phyloP scores from a whole-genome alignment of 768 basidiomycete species.

The Agaricus sinodeliciosus region DNA sequence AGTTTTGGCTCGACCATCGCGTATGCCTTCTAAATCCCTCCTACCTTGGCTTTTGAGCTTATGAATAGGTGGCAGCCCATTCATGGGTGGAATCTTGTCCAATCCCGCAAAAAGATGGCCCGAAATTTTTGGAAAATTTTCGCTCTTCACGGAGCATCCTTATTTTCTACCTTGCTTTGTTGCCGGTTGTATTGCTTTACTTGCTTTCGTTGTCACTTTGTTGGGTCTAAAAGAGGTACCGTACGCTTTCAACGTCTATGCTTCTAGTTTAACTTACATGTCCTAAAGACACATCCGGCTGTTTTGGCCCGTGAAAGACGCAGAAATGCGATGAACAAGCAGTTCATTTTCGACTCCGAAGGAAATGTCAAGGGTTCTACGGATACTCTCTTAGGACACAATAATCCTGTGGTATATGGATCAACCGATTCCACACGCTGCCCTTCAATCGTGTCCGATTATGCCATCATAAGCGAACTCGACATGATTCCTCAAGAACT shows the following conservation, averaged over 20 bases:
- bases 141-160: conserved; percentile 28
- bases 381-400: conserved; percentile 4
- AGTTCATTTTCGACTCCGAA: background rate
- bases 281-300: conserved; percentile 25
- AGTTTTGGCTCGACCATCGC: conserved; percentile 24
- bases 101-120: conserved; percentile 59
- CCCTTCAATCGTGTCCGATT: conserved; percentile 7
- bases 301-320: conserved; percentile 13
- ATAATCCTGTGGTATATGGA: conserved; percentile 11
- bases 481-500: background rate
- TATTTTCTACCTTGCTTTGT: conserved; percentile 45
- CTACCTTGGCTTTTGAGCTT: background rate
- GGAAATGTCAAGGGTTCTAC: background rate
- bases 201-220: conserved; percentile 26
- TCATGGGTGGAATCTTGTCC: conserved; percentile 60
- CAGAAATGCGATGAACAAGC: background rate
- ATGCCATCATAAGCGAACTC: background rate
- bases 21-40: conserved; percentile 15
- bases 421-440: conserved; percentile 5
- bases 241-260: too few species aligned
- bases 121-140: conserved; percentile 38
- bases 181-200: conserved; percentile 27
- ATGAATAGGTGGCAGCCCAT: conserved; percentile 36
- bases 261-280: background rate
- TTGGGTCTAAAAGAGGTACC: conserved; percentile 42